Evolutionary conservation across 495 filamentous ascomycete genomes (phyloP).

Genomic region (Elasticomyces elasticus): DNA sequence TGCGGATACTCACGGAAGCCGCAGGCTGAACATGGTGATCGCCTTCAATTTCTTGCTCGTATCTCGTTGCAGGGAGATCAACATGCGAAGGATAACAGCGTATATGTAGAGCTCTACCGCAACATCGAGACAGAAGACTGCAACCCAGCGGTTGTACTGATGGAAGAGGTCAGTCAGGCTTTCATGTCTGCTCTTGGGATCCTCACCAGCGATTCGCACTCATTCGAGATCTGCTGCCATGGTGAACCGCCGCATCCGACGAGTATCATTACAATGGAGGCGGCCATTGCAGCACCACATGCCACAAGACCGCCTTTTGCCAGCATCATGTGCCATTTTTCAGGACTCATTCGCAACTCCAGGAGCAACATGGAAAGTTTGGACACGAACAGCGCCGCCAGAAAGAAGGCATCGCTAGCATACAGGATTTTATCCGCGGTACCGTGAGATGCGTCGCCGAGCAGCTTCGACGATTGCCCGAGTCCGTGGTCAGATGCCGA

Average conservation of each 20-base stretch:
- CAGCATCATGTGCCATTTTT: neutral
- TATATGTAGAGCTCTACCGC: constrained; percentile 3
- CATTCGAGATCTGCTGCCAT: neutral
- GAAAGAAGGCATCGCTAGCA: neutral
- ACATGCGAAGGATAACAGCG: neutral
- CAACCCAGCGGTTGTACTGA: constrained; percentile 9
- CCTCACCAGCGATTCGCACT: constrained; percentile 2
- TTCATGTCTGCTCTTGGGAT: neutral
- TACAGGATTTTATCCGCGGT: neutral
- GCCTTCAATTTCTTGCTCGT: neutral
- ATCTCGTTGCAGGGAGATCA: constrained; percentile 1
- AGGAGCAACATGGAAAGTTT: neutral
- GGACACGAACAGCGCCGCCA: neutral
- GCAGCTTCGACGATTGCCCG: neutral
- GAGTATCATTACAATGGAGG: constrained; percentile 4
- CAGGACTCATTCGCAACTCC: constrained; percentile 5
- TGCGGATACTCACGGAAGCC: neutral
- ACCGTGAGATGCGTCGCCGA: neutral
- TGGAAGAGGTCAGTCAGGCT: neutral
- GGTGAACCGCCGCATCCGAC: constrained; percentile 3
- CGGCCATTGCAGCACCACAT: constrained; percentile 2
- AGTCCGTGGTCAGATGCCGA: neutral
- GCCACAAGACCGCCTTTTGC: neutral
- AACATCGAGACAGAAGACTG: constrained; percentile 4
- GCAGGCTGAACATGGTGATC: neutral